Evolutionary conservation across 1,284 basidiomycete genomes (phyloP).

Genomic region (Irpex rosettiformis): DNA sequence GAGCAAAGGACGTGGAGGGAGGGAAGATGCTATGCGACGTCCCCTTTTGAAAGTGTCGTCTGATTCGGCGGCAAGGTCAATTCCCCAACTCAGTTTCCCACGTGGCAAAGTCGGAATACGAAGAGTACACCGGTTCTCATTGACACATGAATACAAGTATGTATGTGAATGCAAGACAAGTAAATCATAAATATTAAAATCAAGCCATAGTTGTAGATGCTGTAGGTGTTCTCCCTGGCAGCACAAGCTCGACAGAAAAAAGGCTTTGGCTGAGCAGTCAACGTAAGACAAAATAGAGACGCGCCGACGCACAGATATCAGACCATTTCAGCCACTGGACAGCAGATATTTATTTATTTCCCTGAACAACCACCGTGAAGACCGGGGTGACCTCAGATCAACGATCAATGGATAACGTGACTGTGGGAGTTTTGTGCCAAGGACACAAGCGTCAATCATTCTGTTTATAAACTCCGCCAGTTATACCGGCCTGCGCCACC

Average conservation of each 20-base stretch:
- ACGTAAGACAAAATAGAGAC: background rate
- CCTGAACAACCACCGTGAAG: background rate
- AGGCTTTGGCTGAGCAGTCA: background rate
- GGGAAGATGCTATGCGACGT: slow-evolving; percentile 9
- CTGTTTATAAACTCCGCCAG: slow-evolving; percentile 23
- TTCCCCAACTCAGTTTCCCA: slow-evolving; percentile 16
- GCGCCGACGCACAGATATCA: background rate
- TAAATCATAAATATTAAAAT: background rate
- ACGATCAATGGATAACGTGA: background rate
- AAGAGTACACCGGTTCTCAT: background rate
- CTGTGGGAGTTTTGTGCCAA: slow-evolving; percentile 7
- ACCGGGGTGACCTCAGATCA: background rate
- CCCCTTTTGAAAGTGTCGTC: slow-evolving; percentile 12
- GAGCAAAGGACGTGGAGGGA: slow-evolving; percentile 17
- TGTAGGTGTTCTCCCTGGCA: background rate
- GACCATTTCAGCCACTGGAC: background rate
- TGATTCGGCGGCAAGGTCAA: slow-evolving; percentile 16
- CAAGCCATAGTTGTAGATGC: background rate
- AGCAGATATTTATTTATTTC: background rate
- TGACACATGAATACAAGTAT: background rate
- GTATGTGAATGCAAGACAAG: background rate
- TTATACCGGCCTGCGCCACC: slow-evolving; percentile 16
- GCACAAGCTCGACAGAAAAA: too few relatives aligned
- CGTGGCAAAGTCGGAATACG: slow-evolving; percentile 25
- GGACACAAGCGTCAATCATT: slow-evolving; percentile 1